Conservation (phyloP, 257 asterid species). For the Nicotiana otophora region DNA sequence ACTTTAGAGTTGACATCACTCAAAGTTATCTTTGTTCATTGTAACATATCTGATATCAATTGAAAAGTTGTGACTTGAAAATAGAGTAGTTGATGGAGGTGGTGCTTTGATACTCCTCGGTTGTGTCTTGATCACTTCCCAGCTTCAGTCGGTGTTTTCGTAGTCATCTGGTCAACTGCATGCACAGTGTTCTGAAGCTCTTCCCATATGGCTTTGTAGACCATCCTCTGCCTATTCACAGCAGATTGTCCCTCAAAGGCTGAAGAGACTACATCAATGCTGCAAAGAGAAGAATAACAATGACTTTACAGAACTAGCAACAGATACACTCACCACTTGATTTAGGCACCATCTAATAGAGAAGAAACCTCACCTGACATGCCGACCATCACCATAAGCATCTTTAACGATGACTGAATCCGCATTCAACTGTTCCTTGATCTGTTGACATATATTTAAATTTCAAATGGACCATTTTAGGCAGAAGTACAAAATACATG, state of each 20-base stretch:
- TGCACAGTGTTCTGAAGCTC: constrained; percentile 88
- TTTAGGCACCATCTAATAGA: background rate
- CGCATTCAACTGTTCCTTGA: constrained; percentile 79
- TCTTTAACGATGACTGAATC: constrained; percentile 77
- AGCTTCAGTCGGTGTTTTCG: constrained; percentile 79
- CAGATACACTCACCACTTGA: background rate
- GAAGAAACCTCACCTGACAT: constrained; percentile 60
- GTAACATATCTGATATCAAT: background rate
- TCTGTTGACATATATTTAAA: constrained; percentile 39
- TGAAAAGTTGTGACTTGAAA: background rate
- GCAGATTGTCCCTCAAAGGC: constrained; percentile 90
- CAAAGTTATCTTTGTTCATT: background rate
- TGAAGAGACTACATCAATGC: constrained; percentile 77
- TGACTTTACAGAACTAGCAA: background rate
- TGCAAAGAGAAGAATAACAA: constrained; percentile 23
- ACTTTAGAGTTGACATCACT: background rate
- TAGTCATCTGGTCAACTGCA: constrained; percentile 96
- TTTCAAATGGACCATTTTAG: background rate
- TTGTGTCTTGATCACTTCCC: constrained; percentile 22
- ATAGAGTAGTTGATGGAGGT: background rate
- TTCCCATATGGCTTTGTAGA: constrained; percentile 99
- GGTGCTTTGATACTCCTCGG: background rate
- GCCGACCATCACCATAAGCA: constrained; percentile 96
- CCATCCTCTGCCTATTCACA: constrained; percentile 96
- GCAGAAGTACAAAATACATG: background rate